A percentile compares a stretch with the other conserved stretches of the same genome.
Conservation (phyloP, 2,329 filamentous ascomycete genomes). For the Plectosphaerella sp. region DNA sequence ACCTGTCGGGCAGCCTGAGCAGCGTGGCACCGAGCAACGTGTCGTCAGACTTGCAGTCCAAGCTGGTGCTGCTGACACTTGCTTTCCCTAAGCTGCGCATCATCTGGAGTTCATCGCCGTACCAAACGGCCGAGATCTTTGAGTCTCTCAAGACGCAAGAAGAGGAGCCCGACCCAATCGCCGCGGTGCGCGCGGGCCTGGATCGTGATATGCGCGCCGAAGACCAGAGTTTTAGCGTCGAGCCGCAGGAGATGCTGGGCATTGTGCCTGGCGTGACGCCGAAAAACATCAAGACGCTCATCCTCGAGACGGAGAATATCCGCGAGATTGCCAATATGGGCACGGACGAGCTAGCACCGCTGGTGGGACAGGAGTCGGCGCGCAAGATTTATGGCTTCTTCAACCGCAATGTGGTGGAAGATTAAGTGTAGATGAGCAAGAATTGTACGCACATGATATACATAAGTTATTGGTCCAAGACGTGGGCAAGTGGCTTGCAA, state of each 20-base stretch:
- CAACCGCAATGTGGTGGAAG: slow-evolving; percentile 55
- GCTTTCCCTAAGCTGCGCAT: slow-evolving; percentile 87
- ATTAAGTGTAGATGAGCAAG: slow-evolving; percentile 26
- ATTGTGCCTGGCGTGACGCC: slow-evolving; percentile 80
- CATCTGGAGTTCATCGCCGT: slow-evolving; percentile 90
- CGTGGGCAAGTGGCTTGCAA: too few relatives aligned
- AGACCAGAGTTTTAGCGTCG: slow-evolving; percentile 72
- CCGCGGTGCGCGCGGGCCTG: slow-evolving; percentile 78
- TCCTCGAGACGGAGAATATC: slow-evolving; percentile 70
- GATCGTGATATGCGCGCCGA: slow-evolving; percentile 58
- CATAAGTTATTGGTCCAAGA: too few relatives aligned
- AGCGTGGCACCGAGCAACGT: slow-evolving; percentile 56
- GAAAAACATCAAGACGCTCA: slow-evolving; percentile 70
- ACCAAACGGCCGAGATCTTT: slow-evolving; percentile 97
- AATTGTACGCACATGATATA: not conserved
- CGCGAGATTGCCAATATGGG: slow-evolving; percentile 82
- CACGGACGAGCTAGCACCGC: slow-evolving; percentile 63
- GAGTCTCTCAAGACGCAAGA: slow-evolving; percentile 87
- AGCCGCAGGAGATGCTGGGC: slow-evolving; percentile 86
- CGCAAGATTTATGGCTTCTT: slow-evolving; percentile 80
- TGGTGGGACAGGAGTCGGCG: slow-evolving; percentile 75
- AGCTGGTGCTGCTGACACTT: slow-evolving; percentile 86
- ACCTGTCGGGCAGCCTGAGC: slow-evolving; percentile 56
- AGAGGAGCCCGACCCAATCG: slow-evolving; percentile 83
- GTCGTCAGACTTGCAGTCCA: slow-evolving; percentile 77